These are phyloP conservation scores for Botrytis cinerea DNA, from an alignment of 2,329 filamentous ascomycete species.

Conservation along the genomic window DNA sequence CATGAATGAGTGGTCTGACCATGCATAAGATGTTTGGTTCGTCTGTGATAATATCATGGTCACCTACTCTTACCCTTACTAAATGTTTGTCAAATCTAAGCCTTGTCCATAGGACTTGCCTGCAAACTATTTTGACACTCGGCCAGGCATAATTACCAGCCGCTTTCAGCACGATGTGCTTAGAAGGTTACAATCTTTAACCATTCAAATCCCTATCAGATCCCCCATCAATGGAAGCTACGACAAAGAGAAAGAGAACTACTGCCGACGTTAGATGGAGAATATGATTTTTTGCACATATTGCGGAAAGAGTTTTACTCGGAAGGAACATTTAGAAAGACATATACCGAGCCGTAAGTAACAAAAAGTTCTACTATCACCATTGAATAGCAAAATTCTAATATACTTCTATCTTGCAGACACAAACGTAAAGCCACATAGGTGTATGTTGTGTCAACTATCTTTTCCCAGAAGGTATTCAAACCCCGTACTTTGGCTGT, in stretches of 20 bases:
- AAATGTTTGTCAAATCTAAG: slow-evolving; percentile 19
- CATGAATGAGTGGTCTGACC: slow-evolving; percentile 12
- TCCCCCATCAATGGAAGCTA: slow-evolving; percentile 21
- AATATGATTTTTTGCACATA: slow-evolving; percentile 54
- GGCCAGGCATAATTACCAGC: slow-evolving; percentile 9
- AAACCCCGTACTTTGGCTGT: neutral
- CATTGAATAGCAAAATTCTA: neutral
- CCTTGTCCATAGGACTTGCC: slow-evolving; percentile 5
- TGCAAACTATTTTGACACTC: neutral
- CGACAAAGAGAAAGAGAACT: neutral
- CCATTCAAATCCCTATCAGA: slow-evolving; percentile 15
- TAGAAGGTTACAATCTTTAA: neutral
- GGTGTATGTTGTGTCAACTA: slow-evolving; percentile 52
- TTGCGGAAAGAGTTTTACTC: slow-evolving; percentile 56
- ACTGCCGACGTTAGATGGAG: slow-evolving; percentile 19
- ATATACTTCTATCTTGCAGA: slow-evolving; percentile 42
- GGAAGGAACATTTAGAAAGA: slow-evolving; percentile 58
- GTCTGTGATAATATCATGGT: slow-evolving; percentile 3
- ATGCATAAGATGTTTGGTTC: slow-evolving; percentile 21
- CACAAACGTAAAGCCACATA: slow-evolving; percentile 57
- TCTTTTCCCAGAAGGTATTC: slow-evolving; percentile 53
- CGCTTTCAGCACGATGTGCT: neutral
- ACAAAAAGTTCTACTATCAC: neutral
- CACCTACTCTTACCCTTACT: slow-evolving; percentile 16
- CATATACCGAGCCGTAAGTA: slow-evolving; percentile 55